phyloP scores from a whole-genome alignment of 2,329 filamentous ascomycete species.

The Aspergillus sp. region DNA sequence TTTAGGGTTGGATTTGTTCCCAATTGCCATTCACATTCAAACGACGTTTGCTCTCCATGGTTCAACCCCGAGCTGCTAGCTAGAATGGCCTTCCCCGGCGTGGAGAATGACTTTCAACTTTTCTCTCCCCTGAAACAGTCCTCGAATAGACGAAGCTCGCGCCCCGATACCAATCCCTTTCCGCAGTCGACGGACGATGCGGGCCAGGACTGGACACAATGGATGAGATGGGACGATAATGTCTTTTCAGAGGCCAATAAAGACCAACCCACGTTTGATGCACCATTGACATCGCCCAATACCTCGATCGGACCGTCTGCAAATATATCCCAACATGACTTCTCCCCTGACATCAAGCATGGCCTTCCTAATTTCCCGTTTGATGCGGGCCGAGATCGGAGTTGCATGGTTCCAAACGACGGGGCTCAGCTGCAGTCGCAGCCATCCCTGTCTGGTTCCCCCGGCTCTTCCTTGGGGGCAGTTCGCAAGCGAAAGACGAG shows the following conservation, averaged over 20 bases:
- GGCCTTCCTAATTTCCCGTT: slow-evolving; percentile 22
- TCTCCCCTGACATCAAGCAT: slow-evolving; percentile 26
- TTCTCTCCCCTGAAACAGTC: slow-evolving; percentile 19
- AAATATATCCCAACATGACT: slow-evolving; percentile 15
- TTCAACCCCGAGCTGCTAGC: slow-evolving; percentile 9
- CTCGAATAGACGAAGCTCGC: slow-evolving; percentile 13
- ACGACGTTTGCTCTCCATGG: slow-evolving; percentile 8
- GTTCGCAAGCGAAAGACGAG: slow-evolving; percentile 64
- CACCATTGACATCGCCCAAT: slow-evolving; percentile 19
- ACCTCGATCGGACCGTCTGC: slow-evolving; percentile 16
- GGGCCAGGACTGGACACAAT: slow-evolving; percentile 38
- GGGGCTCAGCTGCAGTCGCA: slow-evolving; percentile 9
- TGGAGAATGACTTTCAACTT: slow-evolving; percentile 28
- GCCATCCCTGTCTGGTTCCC: slow-evolving; percentile 17
- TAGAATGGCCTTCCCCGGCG: slow-evolving; percentile 17
- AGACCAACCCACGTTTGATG: slow-evolving; percentile 12
- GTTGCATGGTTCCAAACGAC: slow-evolving; percentile 3
- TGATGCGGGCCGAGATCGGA: slow-evolving; percentile 7
- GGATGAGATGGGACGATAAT: slow-evolving; percentile 40
- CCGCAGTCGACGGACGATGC: slow-evolving; percentile 19
- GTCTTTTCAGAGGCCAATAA: slow-evolving; percentile 20
- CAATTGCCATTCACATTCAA: slow-evolving; percentile 4
- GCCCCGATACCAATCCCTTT: slow-evolving; percentile 12
- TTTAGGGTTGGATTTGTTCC: not conserved
- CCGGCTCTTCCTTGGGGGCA: slow-evolving; percentile 14